Conservation (phyloP, 176 grass and related monocot species). For the Aechmea fasciata region DNA sequence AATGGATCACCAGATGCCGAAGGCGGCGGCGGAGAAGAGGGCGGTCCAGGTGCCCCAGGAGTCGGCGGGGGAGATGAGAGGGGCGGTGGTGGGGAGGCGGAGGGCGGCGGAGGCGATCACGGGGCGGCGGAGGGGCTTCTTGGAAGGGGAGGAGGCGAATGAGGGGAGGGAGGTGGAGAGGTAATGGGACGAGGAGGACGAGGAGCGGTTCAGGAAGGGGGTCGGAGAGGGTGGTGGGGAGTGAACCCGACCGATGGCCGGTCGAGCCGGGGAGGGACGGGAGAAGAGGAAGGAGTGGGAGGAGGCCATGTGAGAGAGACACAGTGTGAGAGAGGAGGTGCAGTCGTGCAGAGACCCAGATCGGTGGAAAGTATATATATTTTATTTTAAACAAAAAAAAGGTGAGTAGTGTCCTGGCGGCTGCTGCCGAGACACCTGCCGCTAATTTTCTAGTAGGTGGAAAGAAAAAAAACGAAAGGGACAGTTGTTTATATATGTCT, state of each 20-base stretch:
- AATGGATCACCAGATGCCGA: constrained; percentile 52
- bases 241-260: not conserved
- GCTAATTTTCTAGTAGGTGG: too few relatives aligned
- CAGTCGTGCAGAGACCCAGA: too few relatives aligned
- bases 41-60: constrained; percentile 80
- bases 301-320: not conserved
- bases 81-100: not conserved
- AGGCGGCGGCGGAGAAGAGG: constrained; percentile 41
- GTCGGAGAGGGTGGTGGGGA: not conserved
- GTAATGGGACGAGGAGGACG: not conserved
- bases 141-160: not conserved
- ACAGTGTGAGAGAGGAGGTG: not conserved
- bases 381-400: too few relatives aligned
- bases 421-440: too few relatives aligned
- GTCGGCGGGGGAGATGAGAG: constrained; percentile 47
- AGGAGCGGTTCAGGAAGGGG: not conserved
- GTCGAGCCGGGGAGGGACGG: not conserved
- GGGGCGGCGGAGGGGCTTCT: not conserved
- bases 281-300: not conserved
- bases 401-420: too few relatives aligned
- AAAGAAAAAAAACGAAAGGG: too few relatives aligned
- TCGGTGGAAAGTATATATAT: too few relatives aligned
- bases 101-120: constrained; percentile 4
- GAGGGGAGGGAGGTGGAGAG: not conserved
- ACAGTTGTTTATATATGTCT: too few relatives aligned